phyloP scores from a whole-genome alignment of 2,329 filamentous ascomycete species.

The Apiospora saccharicola region DNA sequence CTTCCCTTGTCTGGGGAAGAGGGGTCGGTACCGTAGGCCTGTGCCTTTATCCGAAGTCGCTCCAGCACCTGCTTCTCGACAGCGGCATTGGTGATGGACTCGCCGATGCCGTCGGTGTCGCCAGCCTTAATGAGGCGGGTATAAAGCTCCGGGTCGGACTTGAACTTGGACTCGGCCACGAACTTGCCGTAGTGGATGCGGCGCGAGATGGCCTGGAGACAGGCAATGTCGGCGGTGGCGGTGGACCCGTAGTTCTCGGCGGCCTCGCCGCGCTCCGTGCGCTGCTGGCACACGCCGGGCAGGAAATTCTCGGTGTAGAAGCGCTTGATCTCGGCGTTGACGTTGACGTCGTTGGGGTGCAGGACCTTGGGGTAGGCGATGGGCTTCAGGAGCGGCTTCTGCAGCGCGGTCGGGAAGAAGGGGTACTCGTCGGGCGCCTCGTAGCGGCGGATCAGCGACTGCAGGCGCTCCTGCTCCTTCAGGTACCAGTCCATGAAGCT shows the following conservation, averaged over 20 bases:
- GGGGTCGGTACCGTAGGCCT: slow-evolving; percentile 93
- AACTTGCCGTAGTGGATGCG: slow-evolving; percentile 99
- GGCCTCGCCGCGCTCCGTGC: slow-evolving; percentile 80
- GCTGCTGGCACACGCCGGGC: slow-evolving; percentile 80
- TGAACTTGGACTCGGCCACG: slow-evolving; percentile 95
- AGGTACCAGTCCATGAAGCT: slow-evolving; percentile 96
- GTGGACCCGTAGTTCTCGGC: slow-evolving; percentile 96
- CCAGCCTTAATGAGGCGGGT: slow-evolving; percentile 81
- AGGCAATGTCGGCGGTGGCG: slow-evolving; percentile 88
- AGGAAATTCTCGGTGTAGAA: slow-evolving; percentile 87
- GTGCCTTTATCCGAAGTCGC: slow-evolving; percentile 84
- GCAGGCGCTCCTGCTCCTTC: slow-evolving; percentile 85
- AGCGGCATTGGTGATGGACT: slow-evolving; percentile 86
- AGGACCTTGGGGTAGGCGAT: slow-evolving; percentile 89
- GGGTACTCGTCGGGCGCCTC: slow-evolving; percentile 97
- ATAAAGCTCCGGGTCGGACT: slow-evolving; percentile 80
- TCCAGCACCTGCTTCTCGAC: slow-evolving; percentile 94
- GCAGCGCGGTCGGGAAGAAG: slow-evolving; percentile 87
- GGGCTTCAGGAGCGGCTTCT: slow-evolving; percentile 83
- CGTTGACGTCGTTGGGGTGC: slow-evolving; percentile 86
- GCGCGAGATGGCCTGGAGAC: slow-evolving; percentile 86
- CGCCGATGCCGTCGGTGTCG: slow-evolving; percentile 83
- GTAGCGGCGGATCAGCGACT: slow-evolving; percentile 93
- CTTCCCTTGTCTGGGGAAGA: slow-evolving; percentile 59
- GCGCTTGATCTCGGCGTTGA: slow-evolving; percentile 85